Base-by-base conservation (phyloP, 2,329 filamentous ascomycete species). In the Fusarium buharicum region DNA sequence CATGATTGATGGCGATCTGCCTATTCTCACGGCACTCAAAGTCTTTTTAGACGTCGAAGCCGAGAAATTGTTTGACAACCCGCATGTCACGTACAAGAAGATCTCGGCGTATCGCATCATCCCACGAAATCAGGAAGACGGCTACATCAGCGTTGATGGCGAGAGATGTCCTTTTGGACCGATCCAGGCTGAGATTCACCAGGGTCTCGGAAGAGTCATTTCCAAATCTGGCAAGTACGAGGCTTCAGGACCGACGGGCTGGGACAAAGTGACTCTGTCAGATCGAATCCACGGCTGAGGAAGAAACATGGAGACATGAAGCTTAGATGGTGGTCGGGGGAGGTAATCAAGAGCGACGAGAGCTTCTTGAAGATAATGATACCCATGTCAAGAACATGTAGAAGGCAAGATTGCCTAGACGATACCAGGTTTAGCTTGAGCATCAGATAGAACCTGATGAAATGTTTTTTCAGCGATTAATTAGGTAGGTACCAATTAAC, bases 81-180 rank as follows among this genome's bases (percentile, higher is more conserved):
- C 87, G 0, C 83, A 90, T 34, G 90, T 97, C 12, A 83, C 84
- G 27, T 94, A 97, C 75, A 86, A 88, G 69, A 99, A 99, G 75
- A 84, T 97, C 4, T 84, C 85, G n/a, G 95, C 90, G 0, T 97
- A 95, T 73, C 85, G 95, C 37, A 89, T 99, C 62, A 88, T 89
- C 4, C 95, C 95, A 0, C 87, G 86, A 49, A 78, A 89, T 61
- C 83, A 88, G 69, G 79, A 85, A 34, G 84, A 88, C 61, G 94
- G 94, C 2, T 95, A 91, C 74, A 96, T 99, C 73, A 96, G 92
- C 74, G 92, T 99, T 64, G 95, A 98, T 72, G 95, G 95, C 33
- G 95, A 99, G 77, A 84, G 85, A 50, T 82, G 96, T 3, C 90
- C 92, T 0, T 98, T 96, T 73, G 89, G 89, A 68, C 90, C 92